Evolutionary conservation across 2,329 filamentous ascomycete species (phyloP).

Genomic region (Sarocladium kiliense): DNA sequence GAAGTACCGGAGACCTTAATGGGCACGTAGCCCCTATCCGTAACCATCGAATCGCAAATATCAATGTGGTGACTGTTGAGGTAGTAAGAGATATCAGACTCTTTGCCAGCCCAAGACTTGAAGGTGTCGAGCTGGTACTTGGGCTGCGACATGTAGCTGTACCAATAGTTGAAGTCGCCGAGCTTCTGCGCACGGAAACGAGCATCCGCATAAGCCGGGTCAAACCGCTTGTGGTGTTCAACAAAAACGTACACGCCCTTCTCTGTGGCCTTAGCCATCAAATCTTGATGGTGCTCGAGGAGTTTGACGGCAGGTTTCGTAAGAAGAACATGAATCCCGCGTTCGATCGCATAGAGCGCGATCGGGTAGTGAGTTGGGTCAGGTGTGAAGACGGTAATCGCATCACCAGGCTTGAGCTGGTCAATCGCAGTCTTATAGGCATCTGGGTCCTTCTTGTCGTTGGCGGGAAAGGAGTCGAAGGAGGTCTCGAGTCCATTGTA

Average conservation of each 20-base stretch:
- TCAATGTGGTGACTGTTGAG: slow-evolving; percentile 94
- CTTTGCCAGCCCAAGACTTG: slow-evolving; percentile 87
- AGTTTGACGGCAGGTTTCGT: slow-evolving; percentile 91
- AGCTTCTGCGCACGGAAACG: slow-evolving; percentile 68
- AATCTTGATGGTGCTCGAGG: slow-evolving; percentile 70
- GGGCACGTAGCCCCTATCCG: slow-evolving; percentile 64
- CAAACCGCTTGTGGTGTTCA: slow-evolving; percentile 95
- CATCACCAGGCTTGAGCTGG: slow-evolving; percentile 71
- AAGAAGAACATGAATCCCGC: slow-evolving; percentile 83
- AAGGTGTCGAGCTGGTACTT: slow-evolving; percentile 91
- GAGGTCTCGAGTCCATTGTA: slow-evolving; percentile 88
- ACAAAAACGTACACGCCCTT: slow-evolving; percentile 84
- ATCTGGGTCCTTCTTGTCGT: slow-evolving; percentile 68
- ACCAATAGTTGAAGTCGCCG: slow-evolving; percentile 98
- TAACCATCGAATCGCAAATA: slow-evolving; percentile 87
- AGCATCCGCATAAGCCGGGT: slow-evolving; percentile 88
- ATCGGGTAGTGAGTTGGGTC: slow-evolving; percentile 92
- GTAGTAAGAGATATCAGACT: slow-evolving; percentile 94
- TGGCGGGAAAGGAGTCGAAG: slow-evolving; percentile 76
- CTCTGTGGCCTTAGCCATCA: slow-evolving; percentile 67
- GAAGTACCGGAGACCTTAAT: slow-evolving; percentile 73
- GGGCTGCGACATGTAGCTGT: slow-evolving; percentile 92
- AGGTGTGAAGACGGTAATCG: slow-evolving; percentile 93
- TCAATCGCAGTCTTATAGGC: slow-evolving; percentile 89
- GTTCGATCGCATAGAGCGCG: slow-evolving; percentile 85